A percentile compares a stretch with the other conserved stretches of the same genome.
phyloP scores from a whole-genome alignment of 2,329 filamentous ascomycete genomes.

The Stachybotrys elegans region DNA sequence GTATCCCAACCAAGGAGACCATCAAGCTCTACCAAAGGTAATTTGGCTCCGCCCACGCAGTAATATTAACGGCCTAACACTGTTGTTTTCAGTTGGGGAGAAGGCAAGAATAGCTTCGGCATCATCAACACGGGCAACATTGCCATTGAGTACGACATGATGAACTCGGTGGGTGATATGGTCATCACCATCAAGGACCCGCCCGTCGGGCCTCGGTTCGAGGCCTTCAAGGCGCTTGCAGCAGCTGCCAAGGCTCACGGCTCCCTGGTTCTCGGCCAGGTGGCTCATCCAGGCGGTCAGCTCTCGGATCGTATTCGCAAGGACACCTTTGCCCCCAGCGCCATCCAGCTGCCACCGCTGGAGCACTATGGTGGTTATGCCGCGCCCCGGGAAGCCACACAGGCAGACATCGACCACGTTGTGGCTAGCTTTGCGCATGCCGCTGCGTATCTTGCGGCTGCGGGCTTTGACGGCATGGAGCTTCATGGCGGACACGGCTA shows the following conservation, averaged over 20 bases:
- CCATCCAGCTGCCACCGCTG: background rate
- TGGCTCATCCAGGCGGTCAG: background rate
- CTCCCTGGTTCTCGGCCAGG: background rate
- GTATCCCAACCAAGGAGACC: conserved; percentile 25
- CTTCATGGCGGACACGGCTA: conserved; percentile 47
- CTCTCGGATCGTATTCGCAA: background rate
- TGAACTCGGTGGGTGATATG: conserved; percentile 47
- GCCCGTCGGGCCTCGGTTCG: background rate
- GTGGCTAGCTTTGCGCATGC: conserved; percentile 54
- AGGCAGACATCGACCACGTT: conserved; percentile 47
- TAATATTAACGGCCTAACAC: too few species aligned
- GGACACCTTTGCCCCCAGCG: background rate
- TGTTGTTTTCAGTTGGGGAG: conserved; percentile 41
- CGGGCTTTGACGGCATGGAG: conserved; percentile 45
- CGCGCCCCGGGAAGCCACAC: conserved; percentile 28
- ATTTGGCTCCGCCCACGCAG: too few species aligned
- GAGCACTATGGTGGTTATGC: background rate
- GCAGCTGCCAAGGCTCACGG: background rate
- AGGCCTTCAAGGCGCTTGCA: background rate
- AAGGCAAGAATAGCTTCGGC: conserved; percentile 39
- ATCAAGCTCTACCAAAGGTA: conserved; percentile 47
- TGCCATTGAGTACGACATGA: conserved; percentile 53
- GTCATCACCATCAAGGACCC: conserved; percentile 25
- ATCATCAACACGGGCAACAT: conserved; percentile 56
- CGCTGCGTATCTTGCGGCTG: conserved; percentile 53